These are phyloP conservation scores for Scheffersomyces amazonensis DNA, from an alignment of 805 yeast species.

Conservation along the genomic window DNA sequence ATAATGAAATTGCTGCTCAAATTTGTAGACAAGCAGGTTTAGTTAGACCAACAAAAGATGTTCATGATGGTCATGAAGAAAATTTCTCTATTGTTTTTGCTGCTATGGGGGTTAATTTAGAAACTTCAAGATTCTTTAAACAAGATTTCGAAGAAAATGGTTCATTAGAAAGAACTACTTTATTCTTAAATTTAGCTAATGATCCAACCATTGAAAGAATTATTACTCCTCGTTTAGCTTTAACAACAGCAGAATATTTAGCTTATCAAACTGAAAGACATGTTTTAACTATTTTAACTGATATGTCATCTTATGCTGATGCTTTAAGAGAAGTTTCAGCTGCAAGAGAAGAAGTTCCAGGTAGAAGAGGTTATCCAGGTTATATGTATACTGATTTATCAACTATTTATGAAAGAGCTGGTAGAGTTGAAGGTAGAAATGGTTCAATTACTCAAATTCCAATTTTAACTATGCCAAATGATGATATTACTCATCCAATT, in stretches of 20 bases:
- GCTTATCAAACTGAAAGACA: slow-evolving; percentile 99
- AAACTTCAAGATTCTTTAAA: slow-evolving; percentile 96
- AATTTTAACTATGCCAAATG: slow-evolving; percentile 98
- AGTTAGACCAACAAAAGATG: slow-evolving; percentile 99
- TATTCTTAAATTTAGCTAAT: slow-evolving; percentile 95
- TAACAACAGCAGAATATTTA: slow-evolving; percentile 96
- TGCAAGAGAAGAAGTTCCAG: slow-evolving; percentile 99
- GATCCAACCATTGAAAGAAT: slow-evolving; percentile 99
- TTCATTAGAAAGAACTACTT: slow-evolving; percentile 93
- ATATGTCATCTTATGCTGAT: slow-evolving; percentile 99
- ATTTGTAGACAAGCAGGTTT: slow-evolving; percentile 99
- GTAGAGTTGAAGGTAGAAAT: slow-evolving; percentile 99
- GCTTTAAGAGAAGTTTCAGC: slow-evolving; percentile 99
- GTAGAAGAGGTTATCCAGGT: slow-evolving; percentile 99
- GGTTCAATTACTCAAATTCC: slow-evolving; percentile 99
- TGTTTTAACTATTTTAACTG: slow-evolving; percentile 95
- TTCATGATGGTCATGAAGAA: slow-evolving; percentile 99
- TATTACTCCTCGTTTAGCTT: slow-evolving; percentile 97
- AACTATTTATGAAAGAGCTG: slow-evolving; percentile 98
- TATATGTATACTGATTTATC: slow-evolving; percentile 99
- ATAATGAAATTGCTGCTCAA: slow-evolving; percentile 99
- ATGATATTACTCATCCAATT: slow-evolving; percentile 99
- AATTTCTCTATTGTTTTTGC: slow-evolving; percentile 99
- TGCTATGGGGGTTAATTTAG: slow-evolving; percentile 99
- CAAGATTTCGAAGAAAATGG: slow-evolving; percentile 99